Percentiles rank a stretch among this genome's conserved stretches.
Conservation (phyloP, 306 rosid species). For the Cercis canadensis region DNA sequence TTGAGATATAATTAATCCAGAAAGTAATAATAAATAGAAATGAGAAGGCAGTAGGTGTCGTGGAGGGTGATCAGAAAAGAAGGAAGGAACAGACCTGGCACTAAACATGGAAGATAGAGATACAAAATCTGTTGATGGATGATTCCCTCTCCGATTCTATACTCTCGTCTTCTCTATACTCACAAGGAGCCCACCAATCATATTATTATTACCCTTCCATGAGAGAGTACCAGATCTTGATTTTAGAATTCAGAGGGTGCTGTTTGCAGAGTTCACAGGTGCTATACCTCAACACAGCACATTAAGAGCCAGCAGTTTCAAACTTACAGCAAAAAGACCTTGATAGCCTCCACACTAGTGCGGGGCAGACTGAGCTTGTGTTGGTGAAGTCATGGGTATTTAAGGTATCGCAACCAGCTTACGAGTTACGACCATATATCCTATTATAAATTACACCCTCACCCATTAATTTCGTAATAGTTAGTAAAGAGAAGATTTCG, state of each 20-base stretch:
- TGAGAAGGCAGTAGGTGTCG: conserved; percentile 32
- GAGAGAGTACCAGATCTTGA: too few species aligned
- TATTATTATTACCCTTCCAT: background rate
- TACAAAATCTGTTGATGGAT: too few species aligned
- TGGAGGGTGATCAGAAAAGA: background rate
- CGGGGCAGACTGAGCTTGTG: background rate
- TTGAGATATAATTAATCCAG: background rate
- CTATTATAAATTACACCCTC: conserved; percentile 26
- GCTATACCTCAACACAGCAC: conserved; percentile 17
- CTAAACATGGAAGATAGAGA: conserved; percentile 43
- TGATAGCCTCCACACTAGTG: conserved; percentile 16
- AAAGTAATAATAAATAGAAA: background rate
- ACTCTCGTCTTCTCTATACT: background rate
- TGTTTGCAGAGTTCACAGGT: background rate
- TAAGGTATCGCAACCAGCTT: conserved; percentile 2
- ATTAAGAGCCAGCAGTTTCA: conserved; percentile 32
- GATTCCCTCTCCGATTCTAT: conserved; percentile 2
- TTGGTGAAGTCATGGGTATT: background rate
- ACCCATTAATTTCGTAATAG: background rate
- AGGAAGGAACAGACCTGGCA: conserved; percentile 41
- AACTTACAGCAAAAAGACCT: conserved; percentile 13
- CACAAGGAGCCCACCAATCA: conserved; percentile 5
- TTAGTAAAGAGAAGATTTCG: background rate
- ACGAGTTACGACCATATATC: background rate
- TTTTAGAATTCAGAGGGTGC: background rate